These are phyloP conservation scores for Diaporthe citriasiana DNA, from an alignment of 2,329 filamentous ascomycete genomes.

Conservation along the genomic window DNA sequence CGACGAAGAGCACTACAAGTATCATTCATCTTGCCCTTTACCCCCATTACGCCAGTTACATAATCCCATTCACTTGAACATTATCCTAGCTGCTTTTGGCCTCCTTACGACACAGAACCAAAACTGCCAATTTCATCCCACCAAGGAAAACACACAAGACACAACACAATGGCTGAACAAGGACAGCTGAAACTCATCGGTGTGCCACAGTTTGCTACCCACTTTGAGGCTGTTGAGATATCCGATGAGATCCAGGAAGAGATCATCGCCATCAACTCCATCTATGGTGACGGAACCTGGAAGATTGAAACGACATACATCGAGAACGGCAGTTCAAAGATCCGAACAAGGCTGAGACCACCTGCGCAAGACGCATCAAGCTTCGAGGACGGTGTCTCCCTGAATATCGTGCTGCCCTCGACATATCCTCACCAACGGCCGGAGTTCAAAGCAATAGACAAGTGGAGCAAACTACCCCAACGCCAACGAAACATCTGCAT, in stretches of 20 bases:
- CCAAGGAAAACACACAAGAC: neutral
- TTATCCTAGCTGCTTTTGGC: neutral
- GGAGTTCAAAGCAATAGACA: neutral
- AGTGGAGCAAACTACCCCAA: neutral
- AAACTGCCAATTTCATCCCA: neutral
- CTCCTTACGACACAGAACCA: neutral
- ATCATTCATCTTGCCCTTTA: neutral
- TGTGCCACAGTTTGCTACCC: neutral
- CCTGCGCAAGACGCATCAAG: neutral
- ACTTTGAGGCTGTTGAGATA: neutral
- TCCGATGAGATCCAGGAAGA: constrained; percentile 6
- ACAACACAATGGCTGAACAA: neutral
- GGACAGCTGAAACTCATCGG: neutral
- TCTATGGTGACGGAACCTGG: constrained; percentile 13
- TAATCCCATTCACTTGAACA: neutral
- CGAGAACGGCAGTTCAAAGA: neutral
- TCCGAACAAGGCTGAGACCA: constrained; percentile 15
- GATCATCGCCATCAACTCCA: constrained; percentile 12
- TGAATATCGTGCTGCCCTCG: constrained; percentile 4
- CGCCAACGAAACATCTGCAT: constrained; percentile 20
- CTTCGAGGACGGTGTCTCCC: neutral
- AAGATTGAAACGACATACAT: constrained; percentile 7
- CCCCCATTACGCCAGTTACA: no score
- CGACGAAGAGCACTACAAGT: neutral
- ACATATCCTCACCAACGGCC: constrained; percentile 1